Conservation (phyloP, 257 asterid species). For the Solanum lycopersicoides region DNA sequence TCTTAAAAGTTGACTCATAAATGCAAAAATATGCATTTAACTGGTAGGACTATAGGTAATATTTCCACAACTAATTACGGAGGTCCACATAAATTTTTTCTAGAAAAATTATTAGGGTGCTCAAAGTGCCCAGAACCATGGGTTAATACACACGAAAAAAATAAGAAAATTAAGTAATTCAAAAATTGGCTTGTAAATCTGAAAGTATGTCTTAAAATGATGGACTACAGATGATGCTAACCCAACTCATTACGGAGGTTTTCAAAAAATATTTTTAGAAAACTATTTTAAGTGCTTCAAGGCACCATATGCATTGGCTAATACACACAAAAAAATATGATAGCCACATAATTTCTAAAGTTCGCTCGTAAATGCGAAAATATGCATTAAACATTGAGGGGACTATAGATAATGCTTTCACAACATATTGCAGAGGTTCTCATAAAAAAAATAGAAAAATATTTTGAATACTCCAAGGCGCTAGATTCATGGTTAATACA, state of each 20-base stretch:
- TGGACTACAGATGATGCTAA: neutral
- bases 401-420: neutral
- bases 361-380: neutral
- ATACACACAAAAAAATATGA: neutral
- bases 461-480: neutral
- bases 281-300: neutral
- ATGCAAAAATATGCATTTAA: too few species aligned
- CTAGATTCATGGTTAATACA: neutral
- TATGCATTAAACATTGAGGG: neutral
- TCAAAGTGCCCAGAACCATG: too few species aligned
- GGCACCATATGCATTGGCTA: neutral
- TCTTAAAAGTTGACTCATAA: neutral
- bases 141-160: neutral
- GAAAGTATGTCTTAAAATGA: neutral
- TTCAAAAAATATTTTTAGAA: neutral
- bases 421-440: neutral
- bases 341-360: too few species aligned
- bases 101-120: fast-evolving
- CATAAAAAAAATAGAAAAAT: neutral
- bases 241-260: neutral
- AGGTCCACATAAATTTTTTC: neutral
- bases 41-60: neutral
- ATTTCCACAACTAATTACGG: neutral
- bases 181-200: too few species aligned
- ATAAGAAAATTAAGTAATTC: too few species aligned